Conservation (phyloP, 345 rosid species). For the Salix exigua region DNA sequence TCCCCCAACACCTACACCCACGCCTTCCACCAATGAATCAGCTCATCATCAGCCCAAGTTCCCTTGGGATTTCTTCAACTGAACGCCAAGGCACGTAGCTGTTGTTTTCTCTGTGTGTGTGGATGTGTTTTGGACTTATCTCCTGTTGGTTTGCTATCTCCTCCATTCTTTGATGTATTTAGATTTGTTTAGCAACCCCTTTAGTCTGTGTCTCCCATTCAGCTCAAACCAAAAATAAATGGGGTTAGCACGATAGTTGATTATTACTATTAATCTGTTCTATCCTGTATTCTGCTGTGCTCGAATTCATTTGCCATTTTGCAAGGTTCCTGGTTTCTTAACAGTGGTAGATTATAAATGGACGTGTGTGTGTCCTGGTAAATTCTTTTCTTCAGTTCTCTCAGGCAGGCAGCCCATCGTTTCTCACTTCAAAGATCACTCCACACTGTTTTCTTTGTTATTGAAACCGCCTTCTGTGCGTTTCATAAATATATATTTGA, state of each 20-base stretch:
- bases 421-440: background rate
- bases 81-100: conserved; percentile 12
- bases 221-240: conserved; percentile 44
- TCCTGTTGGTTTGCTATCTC: conserved; percentile 37
- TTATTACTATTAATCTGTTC: conserved; percentile 12
- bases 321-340: conserved; percentile 15
- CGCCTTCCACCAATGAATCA: conserved; percentile 25
- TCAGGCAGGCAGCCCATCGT: background rate
- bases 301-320: conserved; percentile 21
- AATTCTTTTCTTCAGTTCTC: background rate
- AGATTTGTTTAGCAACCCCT: conserved; percentile 45
- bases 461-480: too few species aligned
- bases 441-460: too few species aligned
- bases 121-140: conserved; percentile 49
- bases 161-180: conserved; percentile 86
- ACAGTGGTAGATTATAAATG: conserved; percentile 1
- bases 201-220: conserved; percentile 10
- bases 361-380: too few species aligned
- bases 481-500: too few species aligned
- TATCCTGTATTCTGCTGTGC: conserved; percentile 2
- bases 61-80: conserved; percentile 90
- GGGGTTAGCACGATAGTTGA: conserved; percentile 41
- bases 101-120: conserved; percentile 41
- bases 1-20: conserved; percentile 30
- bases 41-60: conserved; percentile 56